Conservation (phyloP, 1,139 yeast genomes). For the Hyphopichia buzzinii region DNA sequence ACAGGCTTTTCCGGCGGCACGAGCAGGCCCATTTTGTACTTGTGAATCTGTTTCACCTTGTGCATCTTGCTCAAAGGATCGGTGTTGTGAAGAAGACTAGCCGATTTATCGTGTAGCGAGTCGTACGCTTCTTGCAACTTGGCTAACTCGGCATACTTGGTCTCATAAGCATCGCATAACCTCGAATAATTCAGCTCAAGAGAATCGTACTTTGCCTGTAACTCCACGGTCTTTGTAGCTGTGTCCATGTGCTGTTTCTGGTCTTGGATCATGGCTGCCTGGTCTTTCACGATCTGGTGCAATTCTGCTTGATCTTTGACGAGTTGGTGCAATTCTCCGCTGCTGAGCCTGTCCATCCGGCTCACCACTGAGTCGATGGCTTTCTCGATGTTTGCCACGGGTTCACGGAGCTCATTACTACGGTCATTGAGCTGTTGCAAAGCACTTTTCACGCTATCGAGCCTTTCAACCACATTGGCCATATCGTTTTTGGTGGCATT, state of each 20-base stretch:
- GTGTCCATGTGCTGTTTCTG: background rate
- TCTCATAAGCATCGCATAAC: constrained; percentile 22
- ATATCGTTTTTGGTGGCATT: constrained; percentile 37
- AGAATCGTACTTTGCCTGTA: constrained; percentile 11
- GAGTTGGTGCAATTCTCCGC: background rate
- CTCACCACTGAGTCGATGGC: background rate
- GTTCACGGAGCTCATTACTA: constrained; percentile 2
- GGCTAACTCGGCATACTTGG: constrained; percentile 25
- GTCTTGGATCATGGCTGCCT: background rate
- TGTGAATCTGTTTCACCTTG: constrained; percentile 32
- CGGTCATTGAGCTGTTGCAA: background rate
- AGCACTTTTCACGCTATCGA: constrained; percentile 11
- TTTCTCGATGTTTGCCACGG: background rate
- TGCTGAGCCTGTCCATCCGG: background rate
- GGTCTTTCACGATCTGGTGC: background rate
- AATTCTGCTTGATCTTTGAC: too few species aligned
- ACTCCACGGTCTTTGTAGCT: background rate
- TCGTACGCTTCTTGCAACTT: constrained; percentile 24
- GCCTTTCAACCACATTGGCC: constrained; percentile 17
- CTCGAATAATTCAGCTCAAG: constrained; percentile 20
- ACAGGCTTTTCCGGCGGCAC: constrained; percentile 8
- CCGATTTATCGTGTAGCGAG: constrained; percentile 14
- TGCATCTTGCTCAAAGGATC: constrained; percentile 12
- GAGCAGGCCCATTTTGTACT: constrained; percentile 21
- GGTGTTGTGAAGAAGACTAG: background rate